Conservation (phyloP, 2,329 filamentous ascomycete species). For the Aureobasidium sp. region DNA sequence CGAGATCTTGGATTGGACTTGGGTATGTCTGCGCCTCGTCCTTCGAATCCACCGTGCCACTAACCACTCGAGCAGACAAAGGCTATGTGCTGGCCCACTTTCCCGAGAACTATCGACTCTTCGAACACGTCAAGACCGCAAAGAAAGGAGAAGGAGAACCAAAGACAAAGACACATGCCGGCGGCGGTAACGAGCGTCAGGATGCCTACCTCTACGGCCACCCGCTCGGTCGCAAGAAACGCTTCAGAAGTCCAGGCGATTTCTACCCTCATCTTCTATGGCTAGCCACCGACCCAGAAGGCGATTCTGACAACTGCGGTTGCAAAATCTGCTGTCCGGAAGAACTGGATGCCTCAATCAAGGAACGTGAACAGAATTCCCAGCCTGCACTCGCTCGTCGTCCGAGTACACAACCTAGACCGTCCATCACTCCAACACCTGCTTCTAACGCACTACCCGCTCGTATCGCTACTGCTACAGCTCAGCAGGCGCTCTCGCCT, state of each 20-base stretch:
- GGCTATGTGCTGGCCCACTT: slow-evolving; percentile 48
- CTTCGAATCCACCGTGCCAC: not conserved
- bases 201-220: slow-evolving; percentile 57
- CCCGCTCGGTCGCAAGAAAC: slow-evolving; percentile 49
- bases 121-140: slow-evolving; percentile 47
- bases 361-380: slow-evolving; percentile 30
- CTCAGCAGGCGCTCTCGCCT: slow-evolving; percentile 21
- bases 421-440: not conserved
- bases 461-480: slow-evolving; percentile 13
- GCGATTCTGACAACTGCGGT: slow-evolving; percentile 49
- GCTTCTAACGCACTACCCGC: not conserved
- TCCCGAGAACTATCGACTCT: slow-evolving; percentile 52
- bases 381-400: slow-evolving; percentile 20
- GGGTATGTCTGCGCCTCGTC: slow-evolving; percentile 1
- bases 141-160: slow-evolving; percentile 44
- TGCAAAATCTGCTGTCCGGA: slow-evolving; percentile 53
- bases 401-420: slow-evolving; percentile 18
- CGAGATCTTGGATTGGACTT: slow-evolving; percentile 37
- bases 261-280: slow-evolving; percentile 55
- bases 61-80: slow-evolving; percentile 26
- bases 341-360: slow-evolving; percentile 30
- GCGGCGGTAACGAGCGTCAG: slow-evolving; percentile 47
- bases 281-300: slow-evolving; percentile 47
- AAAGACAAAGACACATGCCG: slow-evolving; percentile 43
- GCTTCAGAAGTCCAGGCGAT: slow-evolving; percentile 52